Evolutionary conservation across 257 asterid species (phyloP).

Genomic region (Schizonepeta tenuifolia): DNA sequence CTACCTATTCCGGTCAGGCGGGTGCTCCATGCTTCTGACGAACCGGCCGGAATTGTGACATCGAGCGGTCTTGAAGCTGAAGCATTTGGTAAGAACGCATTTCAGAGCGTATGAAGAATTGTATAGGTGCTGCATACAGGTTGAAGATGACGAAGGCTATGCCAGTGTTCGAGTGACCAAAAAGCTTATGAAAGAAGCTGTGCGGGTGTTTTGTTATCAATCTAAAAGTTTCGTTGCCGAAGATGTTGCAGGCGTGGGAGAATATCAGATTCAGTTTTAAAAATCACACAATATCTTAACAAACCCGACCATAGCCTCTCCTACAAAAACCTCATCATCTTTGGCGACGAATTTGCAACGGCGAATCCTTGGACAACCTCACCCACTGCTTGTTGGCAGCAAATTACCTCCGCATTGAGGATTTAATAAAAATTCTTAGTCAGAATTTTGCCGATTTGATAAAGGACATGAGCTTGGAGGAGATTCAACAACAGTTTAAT

Average conservation of each 20-base stretch:
- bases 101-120: slow-evolving; percentile 36
- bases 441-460: too few relatives aligned
- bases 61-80: slow-evolving; percentile 25
- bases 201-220: slow-evolving; percentile 36
- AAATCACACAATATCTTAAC: too few relatives aligned
- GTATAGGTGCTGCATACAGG: slow-evolving; percentile 37
- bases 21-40: slow-evolving; percentile 40
- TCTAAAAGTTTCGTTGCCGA: slow-evolving; percentile 34
- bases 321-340: too few relatives aligned
- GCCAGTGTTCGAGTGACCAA: slow-evolving; percentile 35
- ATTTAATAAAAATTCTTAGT: too few relatives aligned
- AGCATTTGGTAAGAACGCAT: slow-evolving; percentile 35
- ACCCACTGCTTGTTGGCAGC: too few relatives aligned
- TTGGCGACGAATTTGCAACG: too few relatives aligned
- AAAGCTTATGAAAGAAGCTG: slow-evolving; percentile 29
- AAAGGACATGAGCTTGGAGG: too few relatives aligned
- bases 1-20: slow-evolving; percentile 45
- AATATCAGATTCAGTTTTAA: slow-evolving; percentile 7
- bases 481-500: too few relatives aligned
- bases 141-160: slow-evolving; percentile 32
- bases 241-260: slow-evolving; percentile 39
- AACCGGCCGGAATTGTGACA: background rate
- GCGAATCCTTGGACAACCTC: too few relatives aligned
- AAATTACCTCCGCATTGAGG: too few relatives aligned
- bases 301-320: too few relatives aligned